Evolutionary conservation across 805 yeast species (phyloP), one percentile per base, ranked within the genome.

Genomic region (Pachysolen tannophilus): DNA sequence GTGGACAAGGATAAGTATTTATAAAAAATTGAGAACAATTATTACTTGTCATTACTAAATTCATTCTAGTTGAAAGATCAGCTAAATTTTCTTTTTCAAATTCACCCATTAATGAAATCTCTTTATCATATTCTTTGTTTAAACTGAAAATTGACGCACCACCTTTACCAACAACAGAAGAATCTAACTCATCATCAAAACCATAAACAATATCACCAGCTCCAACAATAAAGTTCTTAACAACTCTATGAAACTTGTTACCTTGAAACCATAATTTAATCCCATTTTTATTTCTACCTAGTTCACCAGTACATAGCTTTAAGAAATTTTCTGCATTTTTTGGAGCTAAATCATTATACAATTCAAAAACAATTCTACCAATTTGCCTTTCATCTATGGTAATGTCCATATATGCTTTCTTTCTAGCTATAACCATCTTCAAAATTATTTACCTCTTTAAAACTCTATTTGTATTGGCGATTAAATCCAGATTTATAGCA

Each of bases 1-100:
- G 95, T 1, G 85, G 80, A 7, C 78, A 70, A 2, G 85, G 72
- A 35, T 65, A 70, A 1, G 87, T 78, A 8, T 78, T 72, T 28
- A 83, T 78, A 49, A 82, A 82, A 49, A 82, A 82, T 49, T 80
- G 88, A 0, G 84, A 72, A 15, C 70, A 65, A 43, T 79, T 79
- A 14, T 62, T 54, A 45, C 77, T 78, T 3, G 85, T 83, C 82
- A 80, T 72, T 23, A 83, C 81, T 8, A 77, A 52, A 2, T 56
- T 55, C 33, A 68, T 74, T n/a, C 65, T 37, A 3, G 45, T 33
- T 15, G 27, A 36, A 6, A 64, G 44, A 17, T 58, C 65, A 0
- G 48, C 58, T 15, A 61, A 30, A 50, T 82, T 80, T 50, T 82
- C 92, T 46, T 76, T 81, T 19, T 61, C 67, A 43, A 76, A 75